Percentiles rank a stretch among this genome's conserved stretches.
Conservation (phyloP, 371 early-diverging fungal species). For the Mucor mucedo region DNA sequence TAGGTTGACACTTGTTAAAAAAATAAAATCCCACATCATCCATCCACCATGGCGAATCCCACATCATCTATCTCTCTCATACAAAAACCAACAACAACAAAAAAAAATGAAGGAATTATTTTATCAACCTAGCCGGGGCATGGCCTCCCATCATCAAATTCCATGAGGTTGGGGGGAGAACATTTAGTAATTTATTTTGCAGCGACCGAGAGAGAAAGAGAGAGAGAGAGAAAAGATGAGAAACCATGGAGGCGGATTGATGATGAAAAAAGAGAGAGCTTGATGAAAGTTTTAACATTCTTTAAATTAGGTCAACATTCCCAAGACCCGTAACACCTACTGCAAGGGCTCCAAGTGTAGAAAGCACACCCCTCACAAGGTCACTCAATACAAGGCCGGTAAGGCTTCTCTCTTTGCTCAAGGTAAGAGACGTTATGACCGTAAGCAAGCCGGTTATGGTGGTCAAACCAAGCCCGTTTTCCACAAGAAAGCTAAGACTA, state of each 20-base stretch:
- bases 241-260: too few relatives aligned
- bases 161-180: too few relatives aligned
- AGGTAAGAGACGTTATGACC: slow-evolving; percentile 77
- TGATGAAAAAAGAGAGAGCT: too few relatives aligned
- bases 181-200: too few relatives aligned
- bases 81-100: not conserved
- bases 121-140: too few relatives aligned
- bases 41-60: slow-evolving; percentile 3
- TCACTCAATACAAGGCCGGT: slow-evolving; percentile 99
- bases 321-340: slow-evolving; percentile 96
- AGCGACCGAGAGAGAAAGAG: too few relatives aligned
- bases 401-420: slow-evolving; percentile 98
- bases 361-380: slow-evolving; percentile 99
- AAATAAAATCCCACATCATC: not conserved
- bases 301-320: slow-evolving; percentile 85
- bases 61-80: not conserved
- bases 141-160: too few relatives aligned
- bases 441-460: slow-evolving; percentile 96
- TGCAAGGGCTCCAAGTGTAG: slow-evolving; percentile 96
- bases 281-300: too few relatives aligned
- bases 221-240: too few relatives aligned
- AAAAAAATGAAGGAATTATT: too few relatives aligned
- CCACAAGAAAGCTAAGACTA: slow-evolving; percentile 97
- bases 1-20: not conserved
- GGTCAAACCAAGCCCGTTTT: slow-evolving; percentile 99